Percentiles rank a stretch among this genome's conserved stretches.
These are phyloP conservation scores for Cyclanthera cordifolia DNA, from an alignment of 306 rosid species.

Conservation along the genomic window DNA sequence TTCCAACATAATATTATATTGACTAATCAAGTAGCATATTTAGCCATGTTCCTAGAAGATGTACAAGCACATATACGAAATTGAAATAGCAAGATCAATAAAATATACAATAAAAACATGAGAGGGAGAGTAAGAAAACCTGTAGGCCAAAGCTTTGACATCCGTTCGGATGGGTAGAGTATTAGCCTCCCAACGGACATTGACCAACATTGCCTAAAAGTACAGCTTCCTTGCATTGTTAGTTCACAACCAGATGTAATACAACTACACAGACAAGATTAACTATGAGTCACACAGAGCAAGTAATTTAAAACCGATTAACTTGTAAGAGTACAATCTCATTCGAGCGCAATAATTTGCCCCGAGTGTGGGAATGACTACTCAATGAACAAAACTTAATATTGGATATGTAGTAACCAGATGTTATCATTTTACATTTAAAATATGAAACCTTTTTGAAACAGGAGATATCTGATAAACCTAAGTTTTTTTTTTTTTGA, in stretches of 20 bases:
- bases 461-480: too few species aligned
- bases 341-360: not conserved
- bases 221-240: not conserved
- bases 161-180: not conserved
- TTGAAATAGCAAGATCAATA: not conserved
- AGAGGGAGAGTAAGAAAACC: not conserved
- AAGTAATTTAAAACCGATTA: not conserved
- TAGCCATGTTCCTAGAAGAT: not conserved
- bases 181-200: not conserved
- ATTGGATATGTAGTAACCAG: not conserved
- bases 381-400: not conserved
- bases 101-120: too few species aligned
- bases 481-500: too few species aligned
- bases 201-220: not conserved
- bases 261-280: not conserved
- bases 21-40: not conserved
- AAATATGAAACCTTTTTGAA: too few species aligned
- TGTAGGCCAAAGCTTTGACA: constrained; percentile 5
- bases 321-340: not conserved
- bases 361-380: not conserved
- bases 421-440: too few species aligned
- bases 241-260: not conserved
- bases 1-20: too few species aligned
- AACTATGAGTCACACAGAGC: not conserved
- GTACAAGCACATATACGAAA: not conserved